Base-by-base conservation (phyloP, 2,329 filamentous ascomycete species). In the Chalara sp. region DNA sequence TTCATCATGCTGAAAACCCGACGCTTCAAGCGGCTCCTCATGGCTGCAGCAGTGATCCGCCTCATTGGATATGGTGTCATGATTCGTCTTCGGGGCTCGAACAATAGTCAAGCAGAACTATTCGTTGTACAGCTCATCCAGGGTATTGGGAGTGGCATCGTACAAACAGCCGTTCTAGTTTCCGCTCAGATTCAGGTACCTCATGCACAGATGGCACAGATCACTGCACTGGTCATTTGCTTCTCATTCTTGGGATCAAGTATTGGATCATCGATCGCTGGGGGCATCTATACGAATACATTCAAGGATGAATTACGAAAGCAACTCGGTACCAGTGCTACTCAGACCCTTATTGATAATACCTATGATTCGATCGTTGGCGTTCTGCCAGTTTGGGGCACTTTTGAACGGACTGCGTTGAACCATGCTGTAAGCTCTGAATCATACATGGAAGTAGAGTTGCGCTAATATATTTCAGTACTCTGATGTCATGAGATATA, bases 1-100 rank as follows among this genome's bases (percentile, higher is more conserved):
- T 54, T 67, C 6, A 55, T 72, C 41, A 76, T 77, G 65, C 67
- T 68, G 48, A 64, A 65, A 44, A 65, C 68, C 2, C 62, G 69
- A 35, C 66, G 67, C 2, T 77, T 74, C 64, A 77, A 77, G 53
- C 74, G 70, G 68, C 61, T 77, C 2, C 61, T 67, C 10, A 61
- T 76, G 28, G 53, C 21, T 21, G 21, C 61, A 4, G 73, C 71
- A 5, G 64, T 68, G 1, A 56, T 78, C 32, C 71, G 73, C 8
- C 58, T 75, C 7, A 56, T 76, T 32, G 74, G 75, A 5, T 76
- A 77, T 52, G 74, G 72, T 4, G 57, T 76, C 32, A 78, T 78
- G 75, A 65, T 76, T 32, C 68, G 74, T 2, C 67, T 77, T 6
- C 69, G 73, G 4, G 72, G 56, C 66, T 47, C 48, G 1, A 46